Base-by-base conservation (phyloP, 306 rosid genomes). In the Lotus japonicus region DNA sequence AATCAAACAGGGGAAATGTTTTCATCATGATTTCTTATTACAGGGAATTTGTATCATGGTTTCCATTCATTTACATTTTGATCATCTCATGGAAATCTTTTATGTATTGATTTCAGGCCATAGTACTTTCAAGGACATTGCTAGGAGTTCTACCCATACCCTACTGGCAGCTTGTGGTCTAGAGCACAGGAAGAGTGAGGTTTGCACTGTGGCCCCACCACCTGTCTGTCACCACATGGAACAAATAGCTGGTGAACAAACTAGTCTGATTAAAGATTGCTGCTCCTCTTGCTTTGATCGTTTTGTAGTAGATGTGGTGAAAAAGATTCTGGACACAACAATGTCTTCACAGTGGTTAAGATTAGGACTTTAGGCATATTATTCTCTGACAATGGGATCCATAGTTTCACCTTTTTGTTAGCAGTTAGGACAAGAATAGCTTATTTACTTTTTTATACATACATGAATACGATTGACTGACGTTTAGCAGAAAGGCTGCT, bases 281-380 rank as follows among this genome's bases (percentile, higher is more conserved):
- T 90, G 99, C 84, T 90, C 92, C 23, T 66, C 88, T 57, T 90
- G 99, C 81, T 95, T 90, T 54, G 89, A 85, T 82, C 80, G 84
- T 66, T 90, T 84, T 19, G 88, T 90, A 28, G 77, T 75, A 46
- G 86, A 81, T 2, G 89, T 87, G 64, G 95, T 88, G 81, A 82
- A 84, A 84, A 87, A 68, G 78, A 64, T 90, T 66, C 74, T 83
- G 79, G 94, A 87, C 52, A 41, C 81, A 15, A 83, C 45, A 80
- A 61, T 73, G 51, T 66, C 87, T 2, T 59, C 86, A 26, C 77
- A 74, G 16, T 88, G 97, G 92, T 76, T 85, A 81, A 64, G 84
- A 51, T 85, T 88, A 71, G 86, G 83, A 28, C 89, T 87, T 49
- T 84, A 88, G 90, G 67, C 53, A 50, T 57, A 39, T 64, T 17